phyloP scores from a whole-genome alignment of 106 monocot species.

The Alisma plantagoaquatica region DNA sequence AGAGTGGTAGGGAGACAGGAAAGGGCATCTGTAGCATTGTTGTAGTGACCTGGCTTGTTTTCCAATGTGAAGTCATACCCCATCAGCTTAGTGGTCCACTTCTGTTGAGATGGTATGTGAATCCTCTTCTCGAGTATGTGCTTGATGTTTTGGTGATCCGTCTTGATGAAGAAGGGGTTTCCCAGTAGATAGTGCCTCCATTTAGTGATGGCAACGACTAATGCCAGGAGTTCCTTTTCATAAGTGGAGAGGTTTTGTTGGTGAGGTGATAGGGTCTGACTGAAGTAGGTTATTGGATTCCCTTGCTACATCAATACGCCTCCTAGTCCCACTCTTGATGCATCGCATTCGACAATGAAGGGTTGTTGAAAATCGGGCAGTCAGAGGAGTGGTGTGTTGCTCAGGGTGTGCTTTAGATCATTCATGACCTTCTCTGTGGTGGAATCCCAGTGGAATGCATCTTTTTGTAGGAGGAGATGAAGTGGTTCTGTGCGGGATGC shows the following conservation, averaged over 20 bases:
- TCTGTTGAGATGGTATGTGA: not conserved
- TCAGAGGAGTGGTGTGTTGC: not conserved
- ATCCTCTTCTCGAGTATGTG: not conserved
- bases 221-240: not conserved
- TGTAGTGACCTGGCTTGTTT: not conserved
- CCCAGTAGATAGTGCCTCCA: not conserved
- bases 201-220: not conserved
- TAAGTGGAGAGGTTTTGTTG: not conserved
- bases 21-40: not conserved
- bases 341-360: not conserved
- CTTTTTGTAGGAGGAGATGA: not conserved
- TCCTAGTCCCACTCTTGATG: not conserved
- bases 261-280: too few relatives aligned
- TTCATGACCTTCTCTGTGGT: not conserved
- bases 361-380: not conserved
- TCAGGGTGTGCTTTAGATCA: not conserved
- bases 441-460: not conserved
- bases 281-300: not conserved
- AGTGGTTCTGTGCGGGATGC: not conserved
- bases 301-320: not conserved
- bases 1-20: not conserved
- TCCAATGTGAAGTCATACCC: not conserved
- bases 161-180: not conserved
- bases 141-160: not conserved
- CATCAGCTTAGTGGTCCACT: not conserved